Evolutionary conservation across 2,329 filamentous ascomycete species (phyloP).

Genomic region (Cordyceps farinosa): DNA sequence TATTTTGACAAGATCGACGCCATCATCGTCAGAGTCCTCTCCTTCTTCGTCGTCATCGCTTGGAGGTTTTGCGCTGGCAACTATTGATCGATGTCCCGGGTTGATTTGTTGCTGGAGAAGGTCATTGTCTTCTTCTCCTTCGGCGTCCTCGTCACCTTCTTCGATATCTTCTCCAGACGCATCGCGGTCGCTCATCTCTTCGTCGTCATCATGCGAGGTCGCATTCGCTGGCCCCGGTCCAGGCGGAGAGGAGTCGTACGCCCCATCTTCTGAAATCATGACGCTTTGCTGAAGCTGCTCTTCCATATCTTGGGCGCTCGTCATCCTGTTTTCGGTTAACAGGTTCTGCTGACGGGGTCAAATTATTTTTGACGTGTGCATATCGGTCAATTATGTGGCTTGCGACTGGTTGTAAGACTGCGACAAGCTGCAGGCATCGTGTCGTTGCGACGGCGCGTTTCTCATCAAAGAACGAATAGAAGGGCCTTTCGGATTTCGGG

Average conservation of each 20-base stretch:
- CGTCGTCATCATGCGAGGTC: slow-evolving; percentile 32
- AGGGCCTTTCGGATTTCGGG: neutral
- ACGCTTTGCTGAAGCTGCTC: slow-evolving; percentile 57
- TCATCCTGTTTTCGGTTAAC: slow-evolving; percentile 37
- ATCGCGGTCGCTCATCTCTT: slow-evolving; percentile 38
- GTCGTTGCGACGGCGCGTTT: slow-evolving; percentile 18
- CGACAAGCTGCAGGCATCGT: slow-evolving; percentile 13
- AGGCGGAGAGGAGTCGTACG: slow-evolving; percentile 30
- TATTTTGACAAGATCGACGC: slow-evolving; percentile 55
- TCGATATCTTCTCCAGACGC: slow-evolving; percentile 39
- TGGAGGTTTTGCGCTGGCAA: slow-evolving; percentile 1
- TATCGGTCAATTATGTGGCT: slow-evolving; percentile 27
- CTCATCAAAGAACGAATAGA: slow-evolving; percentile 3
- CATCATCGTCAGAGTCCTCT: slow-evolving; percentile 48
- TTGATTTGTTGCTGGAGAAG: slow-evolving; percentile 28
- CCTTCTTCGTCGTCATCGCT: slow-evolving; percentile 29
- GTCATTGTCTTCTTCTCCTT: slow-evolving; percentile 41
- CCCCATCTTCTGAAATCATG: slow-evolving; percentile 47
- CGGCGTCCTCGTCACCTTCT: slow-evolving; percentile 40
- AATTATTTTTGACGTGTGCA: slow-evolving; percentile 25
- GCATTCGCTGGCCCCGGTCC: slow-evolving; percentile 19
- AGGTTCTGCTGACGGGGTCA: slow-evolving; percentile 14
- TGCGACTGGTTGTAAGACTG: slow-evolving; percentile 23
- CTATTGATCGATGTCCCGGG: slow-evolving; percentile 5
- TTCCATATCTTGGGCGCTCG: slow-evolving; percentile 52